Percentiles rank a stretch among this genome's conserved stretches.
Evolutionary conservation across 257 asterid genomes (phyloP).

Genomic region (Scutellaria galericulata): DNA sequence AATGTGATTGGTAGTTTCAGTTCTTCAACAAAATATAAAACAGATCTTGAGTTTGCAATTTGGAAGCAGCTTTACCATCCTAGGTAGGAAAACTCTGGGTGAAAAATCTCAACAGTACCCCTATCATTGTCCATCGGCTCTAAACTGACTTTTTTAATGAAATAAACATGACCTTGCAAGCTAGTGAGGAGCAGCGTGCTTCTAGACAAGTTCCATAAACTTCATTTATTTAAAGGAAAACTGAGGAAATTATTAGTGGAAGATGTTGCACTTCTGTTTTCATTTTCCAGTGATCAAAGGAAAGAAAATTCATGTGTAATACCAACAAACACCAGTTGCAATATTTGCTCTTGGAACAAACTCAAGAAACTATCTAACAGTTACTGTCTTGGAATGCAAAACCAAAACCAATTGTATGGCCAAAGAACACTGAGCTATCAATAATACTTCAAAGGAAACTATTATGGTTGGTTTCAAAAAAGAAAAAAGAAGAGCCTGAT

Average conservation of each 20-base stretch:
- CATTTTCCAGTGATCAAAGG: background rate
- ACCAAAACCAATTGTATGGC: no score
- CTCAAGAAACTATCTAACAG: background rate
- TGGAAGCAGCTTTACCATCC: slow-evolving; percentile 19
- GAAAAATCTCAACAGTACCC: slow-evolving; percentile 19
- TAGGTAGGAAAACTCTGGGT: background rate
- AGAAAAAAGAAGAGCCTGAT: slow-evolving; percentile 2
- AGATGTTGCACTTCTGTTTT: background rate
- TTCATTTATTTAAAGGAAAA: background rate
- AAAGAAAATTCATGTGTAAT: background rate
- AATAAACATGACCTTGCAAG: background rate
- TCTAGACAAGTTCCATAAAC: slow-evolving; percentile 13
- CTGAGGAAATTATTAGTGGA: background rate
- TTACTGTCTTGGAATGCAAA: no score
- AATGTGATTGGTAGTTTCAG: slow-evolving; percentile 17
- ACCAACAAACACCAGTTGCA: slow-evolving; percentile 11
- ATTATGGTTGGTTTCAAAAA: no score
- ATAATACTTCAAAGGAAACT: slow-evolving; percentile 8
- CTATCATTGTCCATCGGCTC: slow-evolving; percentile 6
- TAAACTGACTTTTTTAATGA: background rate
- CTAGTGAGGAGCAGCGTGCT: slow-evolving; percentile 1
- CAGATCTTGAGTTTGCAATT: background rate
- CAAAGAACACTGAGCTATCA: no score
- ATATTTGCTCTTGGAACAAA: background rate
- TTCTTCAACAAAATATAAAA: slow-evolving; percentile 26